Evolutionary conservation across 192 early-diverging fungal species (phyloP), one percentile per base, ranked within the genome.

Genomic region (Coemansia sp.): DNA sequence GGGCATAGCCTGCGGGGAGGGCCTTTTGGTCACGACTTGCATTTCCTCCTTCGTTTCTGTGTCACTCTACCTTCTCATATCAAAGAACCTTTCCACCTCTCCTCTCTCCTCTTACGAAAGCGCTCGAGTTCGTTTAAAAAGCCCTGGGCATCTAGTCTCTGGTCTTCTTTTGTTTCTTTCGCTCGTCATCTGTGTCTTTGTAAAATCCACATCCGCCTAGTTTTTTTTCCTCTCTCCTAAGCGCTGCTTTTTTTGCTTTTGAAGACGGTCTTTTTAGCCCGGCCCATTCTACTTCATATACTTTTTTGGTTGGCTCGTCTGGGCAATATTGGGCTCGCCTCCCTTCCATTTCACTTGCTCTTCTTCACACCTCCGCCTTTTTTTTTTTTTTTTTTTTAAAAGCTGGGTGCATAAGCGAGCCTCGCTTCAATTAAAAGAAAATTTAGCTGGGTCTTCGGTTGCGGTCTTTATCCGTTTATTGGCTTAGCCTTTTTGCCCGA

Each of bases 401-500:
- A 45, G 46, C 46, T 50, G 46, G 8, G 46, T 7, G 46, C 46
- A 46, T 46, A 46, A 46, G n/a, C 45, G n/a, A 46, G 45, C 5
- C 46, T 50, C 46, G 21, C 46, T 50, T 50, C 46, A 50, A 50
- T 50, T 50, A 50, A 50, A 50, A 50, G 19, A 21, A 45, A 50
- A 50, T 50, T 21, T 21, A 50, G 46, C 19, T 50, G 46, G 46
- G 46, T 21, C 51, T 67, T 51, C 39, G 42, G 19, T 5, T 59
- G 14, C 31, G 23, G 46, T 50, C 46, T 39, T 38, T 67, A 42
- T 32, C 36, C 41, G 44, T 67, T 67, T 64, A 64, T 17, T 67
- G 64, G 32, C 37, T 67, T 27, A 27, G 27, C 27, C 27, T 2
- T 34, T 21, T 53, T 39, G 46, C 6, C 34, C 19, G 53, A 25